Evolutionary conservation across 352 stramenopile genomes (phyloP).

Genomic region (Blastocystis sp.): DNA sequence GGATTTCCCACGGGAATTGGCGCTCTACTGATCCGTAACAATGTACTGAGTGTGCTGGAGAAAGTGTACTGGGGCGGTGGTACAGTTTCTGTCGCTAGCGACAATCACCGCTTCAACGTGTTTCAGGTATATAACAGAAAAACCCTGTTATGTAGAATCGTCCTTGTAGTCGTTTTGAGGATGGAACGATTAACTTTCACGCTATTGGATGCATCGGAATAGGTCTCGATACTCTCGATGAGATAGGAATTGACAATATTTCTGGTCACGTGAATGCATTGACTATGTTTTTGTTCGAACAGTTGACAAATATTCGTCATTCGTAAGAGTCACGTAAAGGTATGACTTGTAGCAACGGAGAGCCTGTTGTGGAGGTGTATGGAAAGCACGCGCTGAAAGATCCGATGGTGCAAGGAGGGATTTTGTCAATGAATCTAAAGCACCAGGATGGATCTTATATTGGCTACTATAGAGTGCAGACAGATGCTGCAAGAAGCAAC

Average conservation of each 20-base stretch:
- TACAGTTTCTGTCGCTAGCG: conserved; percentile 63
- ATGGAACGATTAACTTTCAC: conserved; percentile 72
- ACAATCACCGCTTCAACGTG: background rate
- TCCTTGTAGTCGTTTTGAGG: conserved; percentile 59
- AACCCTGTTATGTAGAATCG: background rate
- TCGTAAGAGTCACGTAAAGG: background rate
- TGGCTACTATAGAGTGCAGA: conserved; percentile 72
- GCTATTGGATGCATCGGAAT: conserved; percentile 68
- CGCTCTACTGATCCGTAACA: conserved; percentile 70
- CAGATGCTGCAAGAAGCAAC: conserved; percentile 69
- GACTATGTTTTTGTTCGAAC: conserved; percentile 49
- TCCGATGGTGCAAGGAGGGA: conserved; percentile 63
- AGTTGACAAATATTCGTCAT: background rate
- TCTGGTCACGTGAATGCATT: conserved; percentile 43
- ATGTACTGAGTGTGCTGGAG: conserved; percentile 16
- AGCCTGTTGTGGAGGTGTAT: conserved; percentile 69
- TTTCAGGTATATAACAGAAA: conserved; percentile 2
- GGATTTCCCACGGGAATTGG: conserved; percentile 72
- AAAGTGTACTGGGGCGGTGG: conserved; percentile 71
- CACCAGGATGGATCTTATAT: conserved; percentile 69
- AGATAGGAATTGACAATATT: conserved; percentile 67
- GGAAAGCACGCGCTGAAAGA: conserved; percentile 65
- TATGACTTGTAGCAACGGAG: conserved; percentile 66
- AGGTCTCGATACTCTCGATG: conserved; percentile 70
- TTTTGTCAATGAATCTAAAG: conserved; percentile 70